Evolutionary conservation across 1,139 yeast species (phyloP).

Genomic region (Diutina siamensis): DNA sequence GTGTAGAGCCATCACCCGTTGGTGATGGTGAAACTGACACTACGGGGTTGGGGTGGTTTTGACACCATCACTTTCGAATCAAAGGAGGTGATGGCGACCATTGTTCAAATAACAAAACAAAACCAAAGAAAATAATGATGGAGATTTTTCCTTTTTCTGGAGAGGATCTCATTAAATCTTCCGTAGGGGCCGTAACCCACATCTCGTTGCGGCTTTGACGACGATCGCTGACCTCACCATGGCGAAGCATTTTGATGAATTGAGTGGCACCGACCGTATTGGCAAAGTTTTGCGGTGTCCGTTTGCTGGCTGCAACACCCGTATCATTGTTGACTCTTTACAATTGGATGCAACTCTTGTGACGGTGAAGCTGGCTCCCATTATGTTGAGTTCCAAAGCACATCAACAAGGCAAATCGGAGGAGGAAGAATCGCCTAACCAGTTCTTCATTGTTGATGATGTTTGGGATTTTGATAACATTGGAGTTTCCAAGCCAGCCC

Average conservation of each 20-base stretch:
- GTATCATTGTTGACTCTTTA: conserved; percentile 20
- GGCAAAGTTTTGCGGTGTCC: conserved; percentile 19
- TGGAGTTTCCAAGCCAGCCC: conserved; percentile 51
- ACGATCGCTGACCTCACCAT: background rate
- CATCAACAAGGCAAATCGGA: background rate
- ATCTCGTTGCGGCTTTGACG: background rate
- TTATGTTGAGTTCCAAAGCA: conserved; percentile 15
- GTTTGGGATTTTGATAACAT: conserved; percentile 73
- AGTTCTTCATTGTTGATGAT: conserved; percentile 34
- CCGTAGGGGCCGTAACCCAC: no score
- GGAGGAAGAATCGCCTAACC: conserved; percentile 8
- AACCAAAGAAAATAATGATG: no score
- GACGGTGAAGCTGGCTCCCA: conserved; percentile 18
- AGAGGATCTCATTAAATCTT: no score
- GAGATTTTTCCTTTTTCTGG: no score
- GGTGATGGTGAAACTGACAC: no score
- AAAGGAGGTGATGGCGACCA: no score
- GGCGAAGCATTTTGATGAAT: background rate
- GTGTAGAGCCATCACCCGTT: no score
- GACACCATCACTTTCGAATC: no score
- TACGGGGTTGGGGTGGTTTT: no score
- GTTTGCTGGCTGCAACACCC: conserved; percentile 23
- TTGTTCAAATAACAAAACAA: no score
- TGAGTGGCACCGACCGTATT: background rate
- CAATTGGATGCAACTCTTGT: conserved; percentile 11